Conservation (phyloP, 352 stramenopile genomes). For the Phytophthora constricta region DNA sequence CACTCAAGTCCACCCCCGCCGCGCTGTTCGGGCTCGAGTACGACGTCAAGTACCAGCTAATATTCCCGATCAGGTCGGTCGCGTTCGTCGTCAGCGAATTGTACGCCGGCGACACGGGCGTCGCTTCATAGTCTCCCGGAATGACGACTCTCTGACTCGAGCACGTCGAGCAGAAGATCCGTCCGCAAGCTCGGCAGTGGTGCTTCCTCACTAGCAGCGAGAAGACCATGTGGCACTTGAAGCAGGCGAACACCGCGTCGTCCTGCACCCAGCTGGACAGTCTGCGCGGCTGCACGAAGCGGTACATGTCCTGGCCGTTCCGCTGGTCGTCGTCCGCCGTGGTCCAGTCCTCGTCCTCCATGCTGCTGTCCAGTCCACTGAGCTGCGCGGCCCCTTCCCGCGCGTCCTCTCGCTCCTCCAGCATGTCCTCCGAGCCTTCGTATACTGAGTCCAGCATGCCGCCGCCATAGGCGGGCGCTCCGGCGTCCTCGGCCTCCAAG, state of each 20-base stretch:
- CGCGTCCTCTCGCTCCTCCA: slow-evolving; percentile 36
- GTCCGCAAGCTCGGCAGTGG: slow-evolving; percentile 80
- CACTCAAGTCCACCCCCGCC: slow-evolving; percentile 12
- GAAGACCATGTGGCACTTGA: slow-evolving; percentile 86
- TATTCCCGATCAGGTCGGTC: slow-evolving; percentile 79
- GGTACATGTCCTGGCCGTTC: slow-evolving; percentile 79
- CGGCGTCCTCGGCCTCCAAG: slow-evolving; percentile 19
- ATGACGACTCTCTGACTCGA: slow-evolving; percentile 88
- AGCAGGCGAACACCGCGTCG: slow-evolving; percentile 85
- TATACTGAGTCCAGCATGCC: slow-evolving; percentile 68
- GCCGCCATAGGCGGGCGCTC: slow-evolving; percentile 34
- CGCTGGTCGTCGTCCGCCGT: slow-evolving; percentile 51
- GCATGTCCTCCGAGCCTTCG: slow-evolving; percentile 50
- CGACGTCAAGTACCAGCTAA: slow-evolving; percentile 83
- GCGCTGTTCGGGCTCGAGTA: slow-evolving; percentile 45
- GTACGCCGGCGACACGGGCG: slow-evolving; percentile 60
- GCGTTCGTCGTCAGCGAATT: slow-evolving; percentile 78
- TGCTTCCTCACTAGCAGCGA: slow-evolving; percentile 84
- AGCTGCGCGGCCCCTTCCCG: slow-evolving; percentile 6
- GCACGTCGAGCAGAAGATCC: slow-evolving; percentile 83
- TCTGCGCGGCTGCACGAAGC: slow-evolving; percentile 80
- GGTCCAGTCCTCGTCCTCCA: slow-evolving; percentile 73
- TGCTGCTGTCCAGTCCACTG: slow-evolving; percentile 34
- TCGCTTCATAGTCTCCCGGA: slow-evolving; percentile 79
- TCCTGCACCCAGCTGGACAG: slow-evolving; percentile 88